Evolutionary conservation across 1,284 basidiomycete genomes (phyloP), one percentile per base, ranked within the genome.

Genomic region (Irpex sp.): DNA sequence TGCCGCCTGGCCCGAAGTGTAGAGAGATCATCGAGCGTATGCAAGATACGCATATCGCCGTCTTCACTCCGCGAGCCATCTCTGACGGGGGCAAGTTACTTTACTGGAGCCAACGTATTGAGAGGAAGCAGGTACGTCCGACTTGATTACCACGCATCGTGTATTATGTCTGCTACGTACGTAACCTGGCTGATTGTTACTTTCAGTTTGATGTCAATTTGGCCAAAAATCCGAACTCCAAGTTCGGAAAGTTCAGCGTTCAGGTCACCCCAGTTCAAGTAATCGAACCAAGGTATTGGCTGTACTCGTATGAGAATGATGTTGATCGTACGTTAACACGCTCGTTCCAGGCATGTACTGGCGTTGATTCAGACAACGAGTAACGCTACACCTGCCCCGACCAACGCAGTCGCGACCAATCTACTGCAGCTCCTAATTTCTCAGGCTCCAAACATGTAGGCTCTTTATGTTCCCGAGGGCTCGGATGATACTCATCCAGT

Each of bases 401-500:
- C 63, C 15, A 70, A 66, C 55, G 36, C 63, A 0, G 67, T 67
- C 63, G 64, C 68, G 3, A 60, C 70, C 0, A 71, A 67, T 57
- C 57, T 73, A 19, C 56, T 73, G 1, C 72, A 73, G 55, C 63
- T 73, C 4, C 66, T 72, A 26, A 62, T 73, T 0, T 65, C 69
- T 1, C 72, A 73, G 51, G 69, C 69, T 5, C 66, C 71, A 3
- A 73, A 73, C 52, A 63, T 71, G 66, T 72, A 38, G 13, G 64
- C 59, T 5, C 17, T 26, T 26, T 0, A 15, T 15, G 9, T 56
- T 6, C 37, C 5, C 38, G 1, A 7, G 7, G n/a, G 26, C 13
- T 5, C 9, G 13, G 6, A 4, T 0, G 15, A n/a, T 34, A 44
- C n/a, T 51, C 48, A 19, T 19, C 7, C n/a, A 7, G 13, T 51